A percentile compares a stretch with the other conserved stretches of the same genome.
Evolutionary conservation across 257 asterid genomes (phyloP).

Genomic region (Solanum sparsipilum): DNA sequence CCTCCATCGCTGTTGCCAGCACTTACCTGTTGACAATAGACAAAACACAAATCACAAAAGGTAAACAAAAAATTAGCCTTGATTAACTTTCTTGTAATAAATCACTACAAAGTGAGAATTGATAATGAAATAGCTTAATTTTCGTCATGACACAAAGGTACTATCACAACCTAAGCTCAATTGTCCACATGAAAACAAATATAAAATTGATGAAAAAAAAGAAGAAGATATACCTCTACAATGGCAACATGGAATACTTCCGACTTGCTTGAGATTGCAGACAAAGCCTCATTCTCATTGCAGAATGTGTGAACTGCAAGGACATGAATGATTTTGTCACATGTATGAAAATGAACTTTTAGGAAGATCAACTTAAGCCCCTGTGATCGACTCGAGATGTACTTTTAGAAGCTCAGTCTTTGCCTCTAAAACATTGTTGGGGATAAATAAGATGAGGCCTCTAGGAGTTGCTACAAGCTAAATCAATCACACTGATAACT

Average conservation of each 20-base stretch:
- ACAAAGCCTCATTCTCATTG: slow-evolving; percentile 31
- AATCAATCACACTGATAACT: background rate
- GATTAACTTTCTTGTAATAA: background rate
- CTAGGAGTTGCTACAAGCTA: background rate
- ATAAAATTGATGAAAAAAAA: background rate
- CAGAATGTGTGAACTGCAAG: slow-evolving; percentile 26
- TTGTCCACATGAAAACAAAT: background rate
- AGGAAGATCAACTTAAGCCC: background rate
- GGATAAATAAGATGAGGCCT: background rate
- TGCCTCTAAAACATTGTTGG: background rate
- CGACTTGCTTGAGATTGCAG: slow-evolving; percentile 26
- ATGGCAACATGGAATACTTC: slow-evolving; percentile 40
- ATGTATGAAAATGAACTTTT: background rate
- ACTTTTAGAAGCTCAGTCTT: background rate
- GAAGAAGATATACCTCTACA: slow-evolving; percentile 22
- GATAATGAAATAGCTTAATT: background rate
- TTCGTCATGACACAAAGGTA: background rate
- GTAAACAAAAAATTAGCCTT: background rate
- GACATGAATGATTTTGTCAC: background rate
- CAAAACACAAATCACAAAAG: background rate
- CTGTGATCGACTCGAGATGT: background rate
- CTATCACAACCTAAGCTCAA: background rate
- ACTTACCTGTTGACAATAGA: slow-evolving; percentile 16
- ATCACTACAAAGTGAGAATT: background rate
- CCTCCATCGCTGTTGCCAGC: slow-evolving; percentile 13